These are phyloP conservation scores for Candida xiaguanensis DNA, from an alignment of 805 yeast genomes.

Conservation along the genomic window DNA sequence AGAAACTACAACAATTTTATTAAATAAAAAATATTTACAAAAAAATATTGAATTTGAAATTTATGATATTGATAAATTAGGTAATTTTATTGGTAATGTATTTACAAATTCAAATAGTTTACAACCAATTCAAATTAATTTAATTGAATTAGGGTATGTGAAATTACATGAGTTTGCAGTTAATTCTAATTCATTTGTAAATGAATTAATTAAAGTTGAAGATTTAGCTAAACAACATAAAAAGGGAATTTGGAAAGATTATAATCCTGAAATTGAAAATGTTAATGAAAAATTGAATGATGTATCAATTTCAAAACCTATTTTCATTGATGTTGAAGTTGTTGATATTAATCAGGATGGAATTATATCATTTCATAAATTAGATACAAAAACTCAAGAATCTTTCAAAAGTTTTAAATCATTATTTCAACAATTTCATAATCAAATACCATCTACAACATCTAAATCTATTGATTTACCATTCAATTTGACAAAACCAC, in stretches of 20 bases:
- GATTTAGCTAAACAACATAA: constrained; percentile 51
- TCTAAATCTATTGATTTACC: constrained; percentile 35
- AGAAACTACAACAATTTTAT: constrained; percentile 51
- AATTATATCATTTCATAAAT: constrained; percentile 42
- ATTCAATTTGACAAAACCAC: constrained; percentile 34
- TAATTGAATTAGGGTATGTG: constrained; percentile 62
- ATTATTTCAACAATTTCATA: constrained; percentile 44
- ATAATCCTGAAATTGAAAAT: constrained; percentile 32
- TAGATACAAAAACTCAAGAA: constrained; percentile 33
- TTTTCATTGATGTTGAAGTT: constrained; percentile 51
- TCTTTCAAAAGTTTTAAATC: constrained; percentile 43
- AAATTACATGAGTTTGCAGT: constrained; percentile 65
- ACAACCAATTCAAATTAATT: constrained; percentile 52
- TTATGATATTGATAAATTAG: constrained; percentile 68
- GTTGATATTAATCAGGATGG: constrained; percentile 46
- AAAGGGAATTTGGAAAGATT: constrained; percentile 67
- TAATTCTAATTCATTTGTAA: constrained; percentile 49
- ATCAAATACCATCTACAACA: constrained; percentile 34
- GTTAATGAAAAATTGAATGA: constrained; percentile 19
- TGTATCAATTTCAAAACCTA: constrained; percentile 30
- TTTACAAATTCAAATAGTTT: constrained; percentile 46
- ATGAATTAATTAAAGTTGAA: constrained; percentile 59
- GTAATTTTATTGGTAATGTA: constrained; percentile 75
- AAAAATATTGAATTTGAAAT: constrained; percentile 71
- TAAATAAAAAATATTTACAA: constrained; percentile 57